Evolutionary conservation across 2,329 filamentous ascomycete genomes (phyloP).

Genomic region (Xylaria sp.): DNA sequence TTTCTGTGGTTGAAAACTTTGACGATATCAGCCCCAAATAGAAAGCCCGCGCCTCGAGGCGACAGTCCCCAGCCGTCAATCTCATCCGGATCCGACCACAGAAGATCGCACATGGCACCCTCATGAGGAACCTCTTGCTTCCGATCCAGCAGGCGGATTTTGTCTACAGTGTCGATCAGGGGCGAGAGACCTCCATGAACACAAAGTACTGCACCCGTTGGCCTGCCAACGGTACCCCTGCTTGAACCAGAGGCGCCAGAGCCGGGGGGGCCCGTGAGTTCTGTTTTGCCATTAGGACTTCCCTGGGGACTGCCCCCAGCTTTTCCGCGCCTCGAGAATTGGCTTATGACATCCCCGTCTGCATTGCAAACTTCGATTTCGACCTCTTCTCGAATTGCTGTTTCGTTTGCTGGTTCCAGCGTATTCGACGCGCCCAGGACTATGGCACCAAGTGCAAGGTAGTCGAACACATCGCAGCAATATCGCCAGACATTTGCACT

Average conservation of each 20-base stretch:
- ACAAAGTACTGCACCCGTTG: slow-evolving; percentile 87
- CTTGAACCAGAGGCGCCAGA: slow-evolving; percentile 81
- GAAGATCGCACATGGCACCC: slow-evolving; percentile 97
- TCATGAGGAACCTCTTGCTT: slow-evolving; percentile 99
- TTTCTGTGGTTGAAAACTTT: slow-evolving; percentile 96
- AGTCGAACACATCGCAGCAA: slow-evolving; percentile 98
- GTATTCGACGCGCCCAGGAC: slow-evolving; percentile 85
- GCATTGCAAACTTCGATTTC: slow-evolving; percentile 95
- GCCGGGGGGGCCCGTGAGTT: slow-evolving; percentile 77
- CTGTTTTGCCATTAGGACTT: slow-evolving; percentile 54
- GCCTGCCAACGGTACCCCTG: slow-evolving; percentile 71
- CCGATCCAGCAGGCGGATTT: slow-evolving; percentile 92
- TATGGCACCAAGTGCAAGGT: slow-evolving; percentile 88
- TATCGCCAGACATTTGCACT: slow-evolving; percentile 97
- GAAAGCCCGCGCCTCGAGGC: slow-evolving; percentile 91
- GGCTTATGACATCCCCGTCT: slow-evolving; percentile 80
- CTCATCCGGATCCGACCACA: slow-evolving; percentile 98
- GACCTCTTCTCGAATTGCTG: slow-evolving; percentile 66
- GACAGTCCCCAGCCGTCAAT: slow-evolving; percentile 97
- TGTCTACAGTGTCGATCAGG: slow-evolving; percentile 91
- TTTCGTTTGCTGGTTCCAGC: slow-evolving; percentile 62
- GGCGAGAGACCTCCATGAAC: slow-evolving; percentile 95
- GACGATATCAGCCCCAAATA: slow-evolving; percentile 96
- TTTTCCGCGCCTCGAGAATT: slow-evolving; percentile 63
- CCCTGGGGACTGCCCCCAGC: slow-evolving; percentile 44